Evolutionary conservation across 2,329 filamentous ascomycete genomes (phyloP), one percentile per base, ranked within the genome.

Genomic region (Curvularia sp.): DNA sequence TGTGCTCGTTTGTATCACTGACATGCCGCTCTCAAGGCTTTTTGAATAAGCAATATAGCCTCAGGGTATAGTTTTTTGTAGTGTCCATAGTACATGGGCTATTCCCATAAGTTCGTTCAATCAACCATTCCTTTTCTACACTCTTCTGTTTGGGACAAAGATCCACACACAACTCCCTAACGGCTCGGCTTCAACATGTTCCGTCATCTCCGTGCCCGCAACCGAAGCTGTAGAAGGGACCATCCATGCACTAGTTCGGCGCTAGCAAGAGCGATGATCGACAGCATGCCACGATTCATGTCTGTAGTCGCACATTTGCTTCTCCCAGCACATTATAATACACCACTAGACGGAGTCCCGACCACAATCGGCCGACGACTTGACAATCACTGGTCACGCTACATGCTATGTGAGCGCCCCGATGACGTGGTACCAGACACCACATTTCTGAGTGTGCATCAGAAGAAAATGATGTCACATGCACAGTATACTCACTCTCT

Each of bases 361-460:
- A 50, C 46, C 39, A 19, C 30, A 45, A 46, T 36, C 27, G 55
- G 23, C 46, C 18, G 25, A 15, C 21, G 21, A 32, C 19, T 39
- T 45, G 15, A n/a, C 10, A 21, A 36, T 50, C 41, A 50, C 30
- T 18, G 13, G 25, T 55, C 38, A 43, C 51, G 39, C 45, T 49
- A 46, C 53, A 51, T 47, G 47, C 46, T 51, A 27, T 21, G 38
- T n/a, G 34, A 34, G 41, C 41, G 43, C 43, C 47, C 36, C 39
- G 34, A 53, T 59, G 56, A 59, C 52, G 56, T 59, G 41, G 19
- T 52, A 30, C 49, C 49, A 15, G 30, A 58, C 46, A 55, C 47
- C 41, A 52, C 36, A 58, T 48, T 53, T 21, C 9, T 39, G 34
- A 48, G 25, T 27, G 25, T 18, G 21, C 51, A 21, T 21, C 46